Base-by-base conservation (phyloP, 305 asterid species). In the Plantago lanceolata region DNA sequence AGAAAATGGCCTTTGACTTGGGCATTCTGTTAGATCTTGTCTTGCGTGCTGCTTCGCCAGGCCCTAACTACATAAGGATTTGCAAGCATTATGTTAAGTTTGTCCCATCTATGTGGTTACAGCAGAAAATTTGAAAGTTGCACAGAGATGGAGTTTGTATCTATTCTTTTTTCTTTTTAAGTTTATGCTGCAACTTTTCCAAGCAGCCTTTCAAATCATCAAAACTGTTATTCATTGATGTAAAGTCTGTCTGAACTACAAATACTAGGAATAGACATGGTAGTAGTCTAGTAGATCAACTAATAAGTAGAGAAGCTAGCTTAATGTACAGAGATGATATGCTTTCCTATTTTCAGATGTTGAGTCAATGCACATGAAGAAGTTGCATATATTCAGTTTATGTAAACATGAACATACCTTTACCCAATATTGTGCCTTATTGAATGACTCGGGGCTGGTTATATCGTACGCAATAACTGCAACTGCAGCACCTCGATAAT, bases 401-500 rank as follows among this genome's bases (percentile, higher is more conserved):
- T 24, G 8, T 37, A 13, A 64, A 43, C 53, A 33, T 17, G 44
- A 43, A 65, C 71, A 43, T 87, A 93, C 99, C 99, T 89, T 93
- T 73, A 89, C 95, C 99, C 99, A 93, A 61, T 89, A 85, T 57
- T 81, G 87, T n/a, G 93, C 93, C 74, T 83, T 85, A 45, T 68
- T 58, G 69, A 88, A 88, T 16, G 96, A 78, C 29, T 88, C 96
- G 2, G 91, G 85, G 77, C 85, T 85, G 9, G 96, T 85, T 59
- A 88, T 88, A 72, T 88, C 96, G 54, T 85, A 88, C 64, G 72
- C 97, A 65, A 93, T 70, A 63, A 93, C 89, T 43, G 99, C 96
- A 62, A 89, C 97, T 54, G 90, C 99, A 80, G 99, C 97, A 67
- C 99, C 99, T 73, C 99, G 85, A 73, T 93, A 93, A 74, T 89